Base-by-base conservation (phyloP, 2,329 filamentous ascomycete species). In the Tolypocladium capitatum region DNA sequence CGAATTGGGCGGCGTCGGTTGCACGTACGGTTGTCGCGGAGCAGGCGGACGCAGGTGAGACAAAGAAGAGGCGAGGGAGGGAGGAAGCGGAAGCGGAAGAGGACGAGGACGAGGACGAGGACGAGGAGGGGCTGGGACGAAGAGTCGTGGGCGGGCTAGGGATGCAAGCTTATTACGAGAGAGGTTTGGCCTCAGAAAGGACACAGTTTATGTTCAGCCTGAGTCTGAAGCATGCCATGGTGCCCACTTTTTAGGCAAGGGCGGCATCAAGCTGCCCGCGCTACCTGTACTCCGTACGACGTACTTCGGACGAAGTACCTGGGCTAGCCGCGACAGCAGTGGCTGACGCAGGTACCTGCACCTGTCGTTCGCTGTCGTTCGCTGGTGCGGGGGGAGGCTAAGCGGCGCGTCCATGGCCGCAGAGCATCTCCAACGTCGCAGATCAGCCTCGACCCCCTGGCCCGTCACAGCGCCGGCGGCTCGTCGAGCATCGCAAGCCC, bases 401-500 rank as follows among this genome's bases (percentile, higher is more conserved):
- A n/a, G n/a, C n/a, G n/a, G n/a, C n/a, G n/a, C n/a, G n/a, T n/a
- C n/a, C n/a, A n/a, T n/a, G n/a, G n/a, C n/a, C 5, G 31, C 16
- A 32, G 13, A 10, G 10, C 16, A 2, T 7, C 6, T 27, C 21
- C 21, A 27, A n/a, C 20, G 16, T 27, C 13, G 6, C 36, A 5
- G 11, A 6, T 21, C 7, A 8, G 2, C 7, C 8, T 40, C 36
- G 4, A 27, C 11, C 21, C 5, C 18, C 9, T 30, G 5, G 28
- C 8, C 28, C 48, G 34, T 38, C 34, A 48, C 13, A 31, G 28
- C 36, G 14, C 34, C 35, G 41, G 42, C 24, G 30, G 34, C 42
- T 46, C 45, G 6, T 61, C 57, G 47, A 70, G 11, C 35, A 78
- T 73, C 48, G 61, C 63, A 54, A 80, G 55, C 5, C 63, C 64